These are phyloP conservation scores for Termitomyces sp. DNA, from an alignment of 768 basidiomycete species.

Conservation along the genomic window DNA sequence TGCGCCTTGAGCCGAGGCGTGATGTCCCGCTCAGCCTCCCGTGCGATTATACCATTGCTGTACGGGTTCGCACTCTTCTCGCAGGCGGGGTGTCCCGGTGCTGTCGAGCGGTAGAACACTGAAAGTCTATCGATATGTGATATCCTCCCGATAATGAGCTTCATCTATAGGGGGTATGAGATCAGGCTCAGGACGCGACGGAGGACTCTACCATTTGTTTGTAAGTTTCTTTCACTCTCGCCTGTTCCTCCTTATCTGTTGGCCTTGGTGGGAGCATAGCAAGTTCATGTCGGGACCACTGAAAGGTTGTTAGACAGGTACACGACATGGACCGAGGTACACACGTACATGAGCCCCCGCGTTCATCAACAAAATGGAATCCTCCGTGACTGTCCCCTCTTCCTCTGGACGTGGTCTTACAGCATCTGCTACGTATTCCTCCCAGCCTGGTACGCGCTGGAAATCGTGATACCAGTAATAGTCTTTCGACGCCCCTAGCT, in stretches of 20 bases:
- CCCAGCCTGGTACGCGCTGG: conserved; percentile 24
- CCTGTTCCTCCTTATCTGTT: conserved; percentile 23
- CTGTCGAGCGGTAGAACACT: conserved; percentile 24
- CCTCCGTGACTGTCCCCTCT: conserved; percentile 20
- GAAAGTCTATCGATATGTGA: conserved; percentile 16
- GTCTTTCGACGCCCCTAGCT: conserved; percentile 19
- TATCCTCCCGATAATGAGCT: conserved; percentile 18
- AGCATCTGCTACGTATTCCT: conserved; percentile 20
- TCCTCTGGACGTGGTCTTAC: conserved; percentile 18
- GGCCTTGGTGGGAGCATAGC: conserved; percentile 22
- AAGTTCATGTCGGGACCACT: conserved; percentile 27
- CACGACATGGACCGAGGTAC: background rate
- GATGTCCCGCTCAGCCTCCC: conserved; percentile 15
- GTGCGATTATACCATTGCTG: conserved; percentile 12
- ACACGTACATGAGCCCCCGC: conserved; percentile 23
- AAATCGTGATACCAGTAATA: conserved; percentile 24
- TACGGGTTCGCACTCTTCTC: conserved; percentile 18
- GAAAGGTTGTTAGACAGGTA: background rate
- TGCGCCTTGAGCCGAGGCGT: conserved; percentile 19
- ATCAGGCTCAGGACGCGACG: background rate
- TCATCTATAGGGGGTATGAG: conserved; percentile 10
- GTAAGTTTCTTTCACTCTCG: conserved; percentile 23
- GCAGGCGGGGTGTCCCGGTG: conserved; percentile 23
- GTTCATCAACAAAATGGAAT: conserved; percentile 26
- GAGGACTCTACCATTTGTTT: conserved; percentile 21